These are phyloP conservation scores for Anisodus acutangulus DNA, from an alignment of 257 asterid species.

Conservation along the genomic window DNA sequence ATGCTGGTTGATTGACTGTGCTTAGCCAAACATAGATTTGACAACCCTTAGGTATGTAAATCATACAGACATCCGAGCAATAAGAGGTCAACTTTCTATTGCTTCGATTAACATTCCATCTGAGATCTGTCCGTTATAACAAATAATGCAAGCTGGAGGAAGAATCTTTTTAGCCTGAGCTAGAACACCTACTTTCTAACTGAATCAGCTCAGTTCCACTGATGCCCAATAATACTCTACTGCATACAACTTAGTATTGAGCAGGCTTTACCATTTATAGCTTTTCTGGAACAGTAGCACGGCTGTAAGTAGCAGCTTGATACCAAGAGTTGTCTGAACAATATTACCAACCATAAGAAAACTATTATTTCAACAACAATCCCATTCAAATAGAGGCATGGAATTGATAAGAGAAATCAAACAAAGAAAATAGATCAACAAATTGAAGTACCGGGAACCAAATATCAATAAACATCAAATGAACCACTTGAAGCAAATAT, in stretches of 20 bases:
- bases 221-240: background rate
- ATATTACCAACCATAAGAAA: background rate
- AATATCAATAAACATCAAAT: background rate
- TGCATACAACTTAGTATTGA: background rate
- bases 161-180: background rate
- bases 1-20: background rate
- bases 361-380: background rate
- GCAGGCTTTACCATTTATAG: background rate
- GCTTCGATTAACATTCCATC: background rate
- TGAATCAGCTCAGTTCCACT: background rate
- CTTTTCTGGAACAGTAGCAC: background rate
- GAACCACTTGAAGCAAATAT: background rate
- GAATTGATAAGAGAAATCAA: background rate
- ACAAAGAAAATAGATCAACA: constrained; percentile 20
- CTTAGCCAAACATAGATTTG: background rate
- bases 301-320: constrained; percentile 16
- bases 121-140: background rate
- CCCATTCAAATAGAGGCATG: constrained; percentile 23
- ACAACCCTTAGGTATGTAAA: background rate
- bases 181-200: background rate
- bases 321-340: background rate
- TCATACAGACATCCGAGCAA: constrained; percentile 2
- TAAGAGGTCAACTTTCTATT: background rate
- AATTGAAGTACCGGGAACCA: background rate
- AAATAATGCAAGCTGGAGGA: constrained; percentile 5